Percentiles rank a stretch among this genome's conserved stretches.
phyloP scores from a whole-genome alignment of 805 yeast genomes.

The Candida railenensis region DNA sequence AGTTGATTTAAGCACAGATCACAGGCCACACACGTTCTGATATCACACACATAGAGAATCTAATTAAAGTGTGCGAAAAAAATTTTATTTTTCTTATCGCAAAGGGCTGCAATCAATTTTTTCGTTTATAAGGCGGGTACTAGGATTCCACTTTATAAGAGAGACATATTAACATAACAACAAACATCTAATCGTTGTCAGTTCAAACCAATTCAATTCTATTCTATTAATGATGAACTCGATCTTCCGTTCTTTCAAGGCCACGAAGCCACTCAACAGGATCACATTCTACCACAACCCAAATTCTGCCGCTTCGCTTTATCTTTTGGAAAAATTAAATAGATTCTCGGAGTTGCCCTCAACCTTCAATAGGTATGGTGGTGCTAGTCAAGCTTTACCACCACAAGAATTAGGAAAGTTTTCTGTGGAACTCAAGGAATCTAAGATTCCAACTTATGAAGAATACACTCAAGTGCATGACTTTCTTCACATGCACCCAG shows the following conservation, averaged over 20 bases:
- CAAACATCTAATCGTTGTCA: background rate
- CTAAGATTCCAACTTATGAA: constrained; percentile 18
- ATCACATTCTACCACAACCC: constrained; percentile 30
- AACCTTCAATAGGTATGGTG: constrained; percentile 12
- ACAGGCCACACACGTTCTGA: too few relatives aligned
- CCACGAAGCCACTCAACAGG: constrained; percentile 11
- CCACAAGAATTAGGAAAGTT: constrained; percentile 13
- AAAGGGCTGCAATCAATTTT: constrained; percentile 1
- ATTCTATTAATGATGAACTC: background rate
- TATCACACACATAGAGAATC: too few relatives aligned
- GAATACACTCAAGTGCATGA: constrained; percentile 28
- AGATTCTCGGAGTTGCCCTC: constrained; percentile 14
- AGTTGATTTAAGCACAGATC: background rate
- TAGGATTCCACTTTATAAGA: too few relatives aligned
- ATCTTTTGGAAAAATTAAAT: constrained; percentile 17
- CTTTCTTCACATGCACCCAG: constrained; percentile 35
- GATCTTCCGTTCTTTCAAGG: constrained; percentile 3
- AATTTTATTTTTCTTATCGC: background rate
- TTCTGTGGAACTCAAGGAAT: constrained; percentile 15
- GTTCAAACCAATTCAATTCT: background rate
- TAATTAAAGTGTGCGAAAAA: too few relatives aligned
- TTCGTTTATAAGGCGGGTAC: background rate
- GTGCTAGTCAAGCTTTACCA: constrained; percentile 2
- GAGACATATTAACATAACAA: too few relatives aligned
- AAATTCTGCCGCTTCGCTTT: constrained; percentile 18